Evolutionary conservation across 2,329 filamentous ascomycete species (phyloP).

Genomic region (Daldinia sp.): DNA sequence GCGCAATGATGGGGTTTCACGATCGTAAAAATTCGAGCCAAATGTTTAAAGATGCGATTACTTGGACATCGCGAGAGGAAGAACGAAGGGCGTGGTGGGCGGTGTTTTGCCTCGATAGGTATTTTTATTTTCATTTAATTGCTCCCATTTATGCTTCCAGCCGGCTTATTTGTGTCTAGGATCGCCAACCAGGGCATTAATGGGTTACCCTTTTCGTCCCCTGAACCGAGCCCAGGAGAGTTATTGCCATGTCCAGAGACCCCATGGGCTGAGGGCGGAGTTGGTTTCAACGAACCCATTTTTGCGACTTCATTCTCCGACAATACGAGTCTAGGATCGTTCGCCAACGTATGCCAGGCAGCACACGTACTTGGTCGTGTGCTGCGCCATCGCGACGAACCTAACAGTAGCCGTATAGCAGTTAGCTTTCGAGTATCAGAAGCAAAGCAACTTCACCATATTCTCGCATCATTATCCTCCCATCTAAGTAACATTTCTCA

Average conservation of each 20-base stretch:
- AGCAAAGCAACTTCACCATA: slow-evolving; percentile 32
- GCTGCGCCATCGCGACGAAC: slow-evolving; percentile 37
- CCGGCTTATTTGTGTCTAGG: slow-evolving; percentile 16
- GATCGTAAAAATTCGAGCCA: slow-evolving; percentile 42
- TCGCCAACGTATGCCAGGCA: slow-evolving; percentile 46
- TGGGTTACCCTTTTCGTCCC: slow-evolving; percentile 39
- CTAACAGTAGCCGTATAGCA: not conserved
- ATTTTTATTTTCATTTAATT: not conserved
- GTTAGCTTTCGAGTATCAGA: slow-evolving; percentile 28
- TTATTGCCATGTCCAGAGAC: slow-evolving; percentile 43
- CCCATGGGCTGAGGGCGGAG: slow-evolving; percentile 42
- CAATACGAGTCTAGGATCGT: slow-evolving; percentile 38
- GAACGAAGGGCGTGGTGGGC: slow-evolving; percentile 48
- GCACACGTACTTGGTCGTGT: slow-evolving; percentile 47
- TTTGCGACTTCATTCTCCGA: slow-evolving; percentile 35
- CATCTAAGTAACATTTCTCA: slow-evolving; percentile 18
- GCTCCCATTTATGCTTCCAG: not conserved
- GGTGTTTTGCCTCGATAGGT: slow-evolving; percentile 47
- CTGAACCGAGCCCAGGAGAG: slow-evolving; percentile 42
- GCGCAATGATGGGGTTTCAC: slow-evolving; percentile 40
- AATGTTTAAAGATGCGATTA: slow-evolving; percentile 41
- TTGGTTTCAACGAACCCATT: slow-evolving; percentile 43
- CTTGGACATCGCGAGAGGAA: slow-evolving; percentile 47
- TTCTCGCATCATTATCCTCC: slow-evolving; percentile 21
- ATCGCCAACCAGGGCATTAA: slow-evolving; percentile 37